Evolutionary conservation across 1,284 basidiomycete species (phyloP).

Genomic region (Malassezia pachydermatis): DNA sequence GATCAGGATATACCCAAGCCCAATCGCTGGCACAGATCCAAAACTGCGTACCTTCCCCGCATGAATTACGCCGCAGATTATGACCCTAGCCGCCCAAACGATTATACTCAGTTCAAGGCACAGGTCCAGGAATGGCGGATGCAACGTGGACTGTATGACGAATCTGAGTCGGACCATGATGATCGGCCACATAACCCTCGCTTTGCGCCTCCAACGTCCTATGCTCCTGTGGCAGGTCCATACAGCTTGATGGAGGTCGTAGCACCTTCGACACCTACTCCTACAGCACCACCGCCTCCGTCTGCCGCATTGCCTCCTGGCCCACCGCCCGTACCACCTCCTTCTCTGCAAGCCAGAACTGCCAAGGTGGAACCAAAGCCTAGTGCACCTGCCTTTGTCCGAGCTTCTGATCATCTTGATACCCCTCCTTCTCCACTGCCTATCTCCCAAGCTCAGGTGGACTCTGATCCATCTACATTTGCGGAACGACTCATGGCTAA

Average conservation of each 20-base stretch:
- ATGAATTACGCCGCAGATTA: slow-evolving; percentile 25
- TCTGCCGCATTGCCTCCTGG: slow-evolving; percentile 13
- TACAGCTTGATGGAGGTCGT: not conserved
- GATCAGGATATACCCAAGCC: too few relatives aligned
- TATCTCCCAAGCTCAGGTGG: not conserved
- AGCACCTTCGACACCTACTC: not conserved
- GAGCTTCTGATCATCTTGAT: too few relatives aligned
- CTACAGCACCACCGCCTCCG: too few relatives aligned
- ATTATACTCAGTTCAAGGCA: slow-evolving; percentile 32
- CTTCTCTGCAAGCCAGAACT: too few relatives aligned
- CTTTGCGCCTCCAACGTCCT: slow-evolving; percentile 18
- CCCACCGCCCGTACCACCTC: slow-evolving; percentile 20
- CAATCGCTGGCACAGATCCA: too few relatives aligned
- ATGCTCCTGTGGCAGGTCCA: not conserved
- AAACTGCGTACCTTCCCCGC: too few relatives aligned
- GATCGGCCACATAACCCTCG: not conserved
- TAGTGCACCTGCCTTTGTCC: too few relatives aligned
- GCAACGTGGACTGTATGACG: slow-evolving; percentile 7
- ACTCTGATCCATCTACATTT: slow-evolving; percentile 20
- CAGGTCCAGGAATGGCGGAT: slow-evolving; percentile 24
- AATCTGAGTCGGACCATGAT: slow-evolving; percentile 2
- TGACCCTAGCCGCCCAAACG: slow-evolving; percentile 37
- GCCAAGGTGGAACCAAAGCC: too few relatives aligned
- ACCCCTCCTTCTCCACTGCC: not conserved
- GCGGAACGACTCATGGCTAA: slow-evolving; percentile 31